Percentiles rank a stretch among this genome's conserved stretches.
These are phyloP conservation scores for Cyberlindnera petersonii DNA, from an alignment of 805 yeast species.

Conservation along the genomic window DNA sequence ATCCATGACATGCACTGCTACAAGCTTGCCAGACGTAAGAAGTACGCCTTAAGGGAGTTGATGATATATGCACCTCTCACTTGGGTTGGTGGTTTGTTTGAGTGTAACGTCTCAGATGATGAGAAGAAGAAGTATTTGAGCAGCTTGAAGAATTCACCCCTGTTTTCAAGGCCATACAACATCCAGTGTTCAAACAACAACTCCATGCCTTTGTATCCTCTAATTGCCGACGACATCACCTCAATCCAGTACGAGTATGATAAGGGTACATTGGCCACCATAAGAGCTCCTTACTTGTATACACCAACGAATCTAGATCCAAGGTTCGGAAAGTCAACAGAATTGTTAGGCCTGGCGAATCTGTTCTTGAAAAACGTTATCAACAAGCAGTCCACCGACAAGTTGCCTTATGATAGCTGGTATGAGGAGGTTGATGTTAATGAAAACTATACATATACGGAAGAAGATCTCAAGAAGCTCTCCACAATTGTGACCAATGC, in stretches of 20 bases:
- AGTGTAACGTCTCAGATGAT: slow-evolving; percentile 38
- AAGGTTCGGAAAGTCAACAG: slow-evolving; percentile 30
- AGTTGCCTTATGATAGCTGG: slow-evolving; percentile 38
- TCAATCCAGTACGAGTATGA: slow-evolving; percentile 42
- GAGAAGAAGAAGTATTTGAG: slow-evolving; percentile 26
- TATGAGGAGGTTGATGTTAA: slow-evolving; percentile 42
- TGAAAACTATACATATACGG: slow-evolving; percentile 44
- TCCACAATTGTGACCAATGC: slow-evolving; percentile 29
- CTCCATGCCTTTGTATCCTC: slow-evolving; percentile 48
- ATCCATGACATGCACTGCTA: slow-evolving; percentile 39
- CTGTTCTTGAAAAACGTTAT: slow-evolving; percentile 9
- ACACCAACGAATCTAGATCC: slow-evolving; percentile 43
- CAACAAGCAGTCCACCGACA: slow-evolving; percentile 14
- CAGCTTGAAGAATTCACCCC: slow-evolving; percentile 11
- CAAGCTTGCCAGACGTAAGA: slow-evolving; percentile 55
- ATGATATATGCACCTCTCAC: slow-evolving; percentile 51
- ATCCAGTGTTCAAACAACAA: slow-evolving; percentile 34
- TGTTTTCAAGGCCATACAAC: slow-evolving; percentile 17
- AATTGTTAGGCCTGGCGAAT: slow-evolving; percentile 18
- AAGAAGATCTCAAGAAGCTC: slow-evolving; percentile 34
- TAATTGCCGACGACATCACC: slow-evolving; percentile 53
- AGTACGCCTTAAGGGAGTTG: slow-evolving; percentile 43
- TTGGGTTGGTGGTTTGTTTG: slow-evolving; percentile 62
- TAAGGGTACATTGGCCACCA: slow-evolving; percentile 20
- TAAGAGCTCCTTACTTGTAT: slow-evolving; percentile 54